Base-by-base conservation (phyloP, 768 basidiomycete species). In the Leccinum fibrillosum region DNA sequence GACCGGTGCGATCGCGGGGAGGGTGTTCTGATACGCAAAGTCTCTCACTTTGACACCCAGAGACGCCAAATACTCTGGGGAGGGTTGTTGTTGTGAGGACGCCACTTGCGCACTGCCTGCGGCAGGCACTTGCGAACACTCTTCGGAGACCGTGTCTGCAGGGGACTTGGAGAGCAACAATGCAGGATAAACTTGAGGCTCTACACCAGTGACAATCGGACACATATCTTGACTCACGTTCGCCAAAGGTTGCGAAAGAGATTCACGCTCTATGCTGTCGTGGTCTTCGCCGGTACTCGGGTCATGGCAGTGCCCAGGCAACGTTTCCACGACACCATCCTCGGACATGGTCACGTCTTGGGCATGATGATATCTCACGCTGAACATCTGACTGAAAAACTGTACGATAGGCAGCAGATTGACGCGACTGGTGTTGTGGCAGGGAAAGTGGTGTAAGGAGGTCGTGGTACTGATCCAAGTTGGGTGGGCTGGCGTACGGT, bases 1-100 rank as follows among this genome's bases (percentile, higher is more conserved):
- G 25, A 82, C 80, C 2, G 85, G 77, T 30, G 74, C 75, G 42
- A 90, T 78, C 9, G 85, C 83, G 2, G 87, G 86, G 49, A 89
- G 73, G 26, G 74, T 83, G 72, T 78, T 85, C 70, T 88, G 86
- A 73, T 84, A 86, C 15, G 82, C 86, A 77, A 86, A 89, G 73
- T 90, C 80, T 66, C 78, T 75, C 53, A 81, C 76, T 72, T 71
- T 75, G 71, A 81, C 71, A 45, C 76, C 77, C 25, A 73, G 57
- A 52, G 66, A 62, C 26, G 64, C 58, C 51, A 78, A 61, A 21
- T 57, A 32, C 42, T 67, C 69, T 21, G 65, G 60, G 6, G 73
- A 62, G 47, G 82, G 76, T 74, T 80, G 69, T 74, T 80, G 69
- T 75, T 64, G 69, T 50, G 66, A 65, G 11, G 19, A 23, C 19